Evolutionary conservation across 2,329 filamentous ascomycete genomes (phyloP), one percentile per base, ranked within the genome.

Genomic region (Salinomyces thailandicus): DNA sequence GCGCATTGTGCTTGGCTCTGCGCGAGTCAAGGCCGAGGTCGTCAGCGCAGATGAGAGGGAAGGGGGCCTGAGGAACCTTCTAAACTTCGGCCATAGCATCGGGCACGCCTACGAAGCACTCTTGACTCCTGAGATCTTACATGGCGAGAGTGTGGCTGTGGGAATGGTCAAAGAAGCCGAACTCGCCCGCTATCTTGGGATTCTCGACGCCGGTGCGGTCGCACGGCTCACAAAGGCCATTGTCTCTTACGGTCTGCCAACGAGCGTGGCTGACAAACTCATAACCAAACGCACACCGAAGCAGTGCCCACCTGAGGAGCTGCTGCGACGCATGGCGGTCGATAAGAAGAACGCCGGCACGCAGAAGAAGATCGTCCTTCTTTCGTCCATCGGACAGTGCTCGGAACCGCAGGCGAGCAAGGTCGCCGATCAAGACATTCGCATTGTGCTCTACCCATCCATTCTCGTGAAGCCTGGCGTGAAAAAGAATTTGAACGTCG

Each of bases 81-180:
- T 98, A 43, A 98, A 98, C 62, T 96, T 95, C 62, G 91, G 91
- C 19, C 91, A 98, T 59, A 96, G 91, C 1, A 96, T 98, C 48
- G 91, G 91, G 11, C 91, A 98, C 62, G 91, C 91, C 13, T 86
- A 89, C 51, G 91, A 98, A 63, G 91, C 91, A 18, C 86, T 98
- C 31, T 71, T 96, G 28, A 93, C 93, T 0, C 91, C 91, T 0
- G 89, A 98, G 60, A 78, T 98, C 24, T 75, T 98, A 5, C 91
- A 98, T 54, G 91, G 91, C 42, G 91, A 98, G 59, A 86, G 84
- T 45, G 89, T 98, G 8, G 85, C 91, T 15, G 93, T 98, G 49
- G 91, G 91, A 17, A 98, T 98, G 91, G 84, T 96, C 41, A 94
- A 93, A 59, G 91, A 98, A 62, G 91, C 89, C 8, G 91, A 96